Evolutionary conservation across 306 rosid species (phyloP), one percentile per base, ranked within the genome.

Genomic region (Crataegus laevigata): DNA sequence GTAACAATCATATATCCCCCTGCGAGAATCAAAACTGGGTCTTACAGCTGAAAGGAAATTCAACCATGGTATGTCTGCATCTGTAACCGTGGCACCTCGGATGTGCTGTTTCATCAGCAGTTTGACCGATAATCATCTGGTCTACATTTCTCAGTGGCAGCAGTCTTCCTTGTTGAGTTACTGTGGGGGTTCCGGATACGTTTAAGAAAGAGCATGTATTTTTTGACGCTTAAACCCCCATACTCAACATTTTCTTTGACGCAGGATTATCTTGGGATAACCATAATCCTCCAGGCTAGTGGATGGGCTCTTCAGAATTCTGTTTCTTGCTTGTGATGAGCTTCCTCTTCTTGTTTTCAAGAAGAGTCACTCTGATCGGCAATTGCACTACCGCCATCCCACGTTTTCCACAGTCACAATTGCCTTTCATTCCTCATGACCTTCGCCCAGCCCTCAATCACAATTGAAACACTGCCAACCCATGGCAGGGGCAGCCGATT

Each of bases 231-330:
- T 86, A 87, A 73, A 77, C 87, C 97, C 90, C 99, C 97, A 84
- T 88, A 85, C 91, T 93, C 98, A 91, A 88, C 93, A 91, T 96
- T 92, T 92, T 96, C 92, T 92, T 92, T 96, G 98, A 84, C 91
- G 99, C 99, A 96, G 98, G 99, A 87, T 89, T 90, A 84, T 83
- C 87, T 84, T 87, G 89, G 98, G 98, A 90, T 84, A 84, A 85
- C 93, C 98, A 89, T 88, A 75, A 80, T 80, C 92, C 89, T 79
- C 87, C 90, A 75, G 89, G 93, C 90, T 86, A 89, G 89, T 82
- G 96, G 94, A 86, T 88, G 93, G 85, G 92, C 90, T 80, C 87
- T 86, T 84, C 96, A 84, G 96, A 88, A 90, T 77, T 83, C 80
- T 64, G 71, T 88, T 76, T 79, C 90, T 86, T 82, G 86, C 93